A percentile compares a stretch with the other conserved stretches of the same genome.
These are phyloP conservation scores for Mortierella hygrophila DNA, from an alignment of 192 early-diverging fungal species.

Conservation along the genomic window DNA sequence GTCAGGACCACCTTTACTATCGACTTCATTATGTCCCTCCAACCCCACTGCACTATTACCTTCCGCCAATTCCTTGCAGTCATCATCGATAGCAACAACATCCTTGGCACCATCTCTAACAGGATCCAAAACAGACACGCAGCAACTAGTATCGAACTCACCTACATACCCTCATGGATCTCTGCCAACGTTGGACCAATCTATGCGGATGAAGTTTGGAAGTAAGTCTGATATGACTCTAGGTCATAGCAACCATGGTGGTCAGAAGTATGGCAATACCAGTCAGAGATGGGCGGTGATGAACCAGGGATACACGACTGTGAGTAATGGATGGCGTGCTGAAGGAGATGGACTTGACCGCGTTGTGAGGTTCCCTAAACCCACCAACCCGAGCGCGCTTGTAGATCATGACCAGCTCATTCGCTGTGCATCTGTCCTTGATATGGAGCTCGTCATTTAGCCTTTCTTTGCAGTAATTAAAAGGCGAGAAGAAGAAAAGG, in stretches of 20 bases:
- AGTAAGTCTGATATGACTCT: not conserved
- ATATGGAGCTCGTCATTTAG: not conserved
- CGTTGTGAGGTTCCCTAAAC: constrained; percentile 18
- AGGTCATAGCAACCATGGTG: not conserved
- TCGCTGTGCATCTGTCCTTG: not conserved
- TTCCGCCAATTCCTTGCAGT: not conserved
- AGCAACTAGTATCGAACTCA: not conserved
- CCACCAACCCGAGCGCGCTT: constrained; percentile 15
- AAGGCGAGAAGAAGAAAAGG: too few species aligned
- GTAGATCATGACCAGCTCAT: not conserved
- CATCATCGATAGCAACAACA: not conserved
- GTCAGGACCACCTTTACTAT: not conserved
- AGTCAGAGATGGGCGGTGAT: not conserved
- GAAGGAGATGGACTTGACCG: constrained; percentile 42
- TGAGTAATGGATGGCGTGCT: constrained; percentile 33
- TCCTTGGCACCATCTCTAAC: too few species aligned
- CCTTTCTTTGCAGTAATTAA: too few species aligned
- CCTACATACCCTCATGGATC: not conserved
- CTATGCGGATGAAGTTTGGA: not conserved
- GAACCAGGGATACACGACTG: constrained; percentile 26
- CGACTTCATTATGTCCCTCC: not conserved
- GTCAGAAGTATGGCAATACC: not conserved
- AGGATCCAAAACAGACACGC: too few species aligned
- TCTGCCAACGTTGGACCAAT: not conserved
- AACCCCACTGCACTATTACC: not conserved